A percentile compares a stretch with the other conserved stretches of the same genome.
Conservation (phyloP, 2,329 filamentous ascomycete genomes). For the Diaporthe vexans region DNA sequence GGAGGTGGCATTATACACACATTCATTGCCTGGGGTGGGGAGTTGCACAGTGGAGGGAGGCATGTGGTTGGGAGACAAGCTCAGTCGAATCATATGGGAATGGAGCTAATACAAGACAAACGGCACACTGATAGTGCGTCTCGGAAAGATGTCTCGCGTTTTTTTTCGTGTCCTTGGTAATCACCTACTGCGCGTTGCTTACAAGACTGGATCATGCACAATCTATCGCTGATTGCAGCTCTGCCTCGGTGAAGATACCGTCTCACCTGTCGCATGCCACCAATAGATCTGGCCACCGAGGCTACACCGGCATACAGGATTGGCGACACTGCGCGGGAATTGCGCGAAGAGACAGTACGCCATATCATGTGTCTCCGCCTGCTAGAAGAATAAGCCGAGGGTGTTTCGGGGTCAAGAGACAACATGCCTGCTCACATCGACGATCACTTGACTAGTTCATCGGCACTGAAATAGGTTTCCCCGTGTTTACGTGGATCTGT, state of each 20-base stretch:
- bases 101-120: constrained; percentile 30
- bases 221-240: not conserved
- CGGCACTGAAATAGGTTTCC: too few relatives aligned
- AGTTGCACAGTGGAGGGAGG: not conserved
- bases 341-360: too few relatives aligned
- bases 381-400: not conserved
- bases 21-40: not conserved
- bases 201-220: not conserved
- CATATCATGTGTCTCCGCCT: too few relatives aligned
- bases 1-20: constrained; percentile 11
- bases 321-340: not conserved
- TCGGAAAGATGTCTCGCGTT: not conserved
- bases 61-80: not conserved
- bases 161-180: not conserved
- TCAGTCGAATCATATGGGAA: constrained; percentile 2
- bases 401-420: not conserved
- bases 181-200: not conserved
- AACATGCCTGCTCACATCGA: not conserved
- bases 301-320: not conserved
- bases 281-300: not conserved
- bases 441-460: too few relatives aligned
- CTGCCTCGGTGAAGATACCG: not conserved
- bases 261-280: not conserved
- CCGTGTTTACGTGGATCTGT: too few relatives aligned
- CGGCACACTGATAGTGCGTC: constrained; percentile 6